A percentile compares a stretch with the other conserved stretches of the same genome.
These are phyloP conservation scores for Aspergillus nidulans DNA, from an alignment of 495 filamentous ascomycete genomes.

Conservation along the genomic window DNA sequence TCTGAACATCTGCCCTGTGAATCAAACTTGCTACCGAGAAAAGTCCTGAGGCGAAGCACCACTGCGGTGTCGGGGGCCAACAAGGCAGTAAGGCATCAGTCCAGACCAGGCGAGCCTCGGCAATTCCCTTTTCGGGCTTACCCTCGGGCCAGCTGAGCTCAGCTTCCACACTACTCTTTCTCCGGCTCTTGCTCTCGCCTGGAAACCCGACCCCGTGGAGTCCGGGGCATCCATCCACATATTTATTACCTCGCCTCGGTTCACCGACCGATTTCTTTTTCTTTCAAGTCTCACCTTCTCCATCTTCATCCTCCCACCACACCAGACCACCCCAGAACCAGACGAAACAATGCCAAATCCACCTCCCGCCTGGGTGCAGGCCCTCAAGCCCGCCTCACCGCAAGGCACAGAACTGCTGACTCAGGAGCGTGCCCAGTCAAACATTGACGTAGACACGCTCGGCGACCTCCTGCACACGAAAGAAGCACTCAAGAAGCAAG, in stretches of 20 bases:
- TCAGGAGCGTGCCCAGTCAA: constrained; percentile 56
- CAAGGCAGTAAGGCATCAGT: constrained; percentile 17
- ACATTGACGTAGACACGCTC: constrained; percentile 53
- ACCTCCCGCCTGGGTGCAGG: constrained; percentile 60
- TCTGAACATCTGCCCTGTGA: not conserved
- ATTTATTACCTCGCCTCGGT: constrained; percentile 1
- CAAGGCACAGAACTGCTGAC: constrained; percentile 57
- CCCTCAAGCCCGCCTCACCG: constrained; percentile 56
- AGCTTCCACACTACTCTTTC: not conserved
- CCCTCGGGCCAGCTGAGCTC: constrained; percentile 15
- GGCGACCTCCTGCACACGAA: constrained; percentile 59
- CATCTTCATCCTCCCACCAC: not conserved
- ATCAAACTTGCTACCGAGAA: not conserved
- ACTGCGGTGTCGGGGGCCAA: not conserved
- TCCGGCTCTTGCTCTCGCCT: not conserved
- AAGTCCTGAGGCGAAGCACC: not conserved
- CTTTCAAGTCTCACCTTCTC: constrained; percentile 6
- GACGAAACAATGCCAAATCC: constrained; percentile 17
- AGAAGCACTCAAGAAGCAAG: constrained; percentile 49
- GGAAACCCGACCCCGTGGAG: constrained; percentile 7
- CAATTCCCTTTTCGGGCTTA: constrained; percentile 18
- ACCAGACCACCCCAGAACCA: constrained; percentile 24
- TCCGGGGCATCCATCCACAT: constrained; percentile 1
- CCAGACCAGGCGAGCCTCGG: constrained; percentile 18
- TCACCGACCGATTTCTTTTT: constrained; percentile 3